phyloP scores from a whole-genome alignment of 352 stramenopile species.

The Phytophthora brassicae region DNA sequence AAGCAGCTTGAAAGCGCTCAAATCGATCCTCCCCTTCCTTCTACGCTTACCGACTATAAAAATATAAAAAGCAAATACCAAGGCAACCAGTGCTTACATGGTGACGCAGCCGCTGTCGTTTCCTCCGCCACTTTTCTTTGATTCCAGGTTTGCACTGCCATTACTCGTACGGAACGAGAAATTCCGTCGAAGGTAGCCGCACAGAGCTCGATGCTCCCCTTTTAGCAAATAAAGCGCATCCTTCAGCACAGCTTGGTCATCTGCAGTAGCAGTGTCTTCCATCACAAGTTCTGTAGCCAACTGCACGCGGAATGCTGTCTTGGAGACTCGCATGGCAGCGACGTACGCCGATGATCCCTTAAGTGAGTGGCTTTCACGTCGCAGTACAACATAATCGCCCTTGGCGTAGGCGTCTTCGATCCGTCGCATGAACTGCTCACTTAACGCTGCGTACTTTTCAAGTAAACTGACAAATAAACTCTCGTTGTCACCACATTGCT shows the following conservation, averaged over 20 bases:
- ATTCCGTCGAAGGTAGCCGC: conserved; percentile 81
- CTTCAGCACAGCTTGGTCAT: conserved; percentile 41
- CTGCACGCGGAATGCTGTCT: conserved; percentile 80
- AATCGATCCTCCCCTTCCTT: conserved; percentile 6
- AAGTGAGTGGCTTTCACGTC: conserved; percentile 81
- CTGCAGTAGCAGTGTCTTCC: conserved; percentile 40
- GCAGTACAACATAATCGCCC: conserved; percentile 62
- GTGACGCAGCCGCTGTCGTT: conserved; percentile 62
- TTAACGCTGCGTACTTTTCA: conserved; percentile 75
- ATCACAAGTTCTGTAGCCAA: conserved; percentile 79
- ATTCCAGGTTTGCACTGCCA: conserved; percentile 33
- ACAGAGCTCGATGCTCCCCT: conserved; percentile 70
- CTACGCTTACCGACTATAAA: conserved; percentile 11
- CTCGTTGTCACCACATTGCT: conserved; percentile 83
- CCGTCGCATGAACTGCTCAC: conserved; percentile 74
- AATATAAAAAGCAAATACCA: conserved; percentile 28
- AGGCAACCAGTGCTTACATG: conserved; percentile 46
- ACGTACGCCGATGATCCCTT: conserved; percentile 89
- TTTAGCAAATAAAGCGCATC: conserved; percentile 63
- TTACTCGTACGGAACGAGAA: conserved; percentile 69
- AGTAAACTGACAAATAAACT: conserved; percentile 81
- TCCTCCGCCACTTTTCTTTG: conserved; percentile 37
- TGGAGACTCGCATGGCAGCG: conserved; percentile 79
- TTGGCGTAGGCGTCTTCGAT: conserved; percentile 65
- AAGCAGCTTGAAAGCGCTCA: conserved; percentile 14